Base-by-base conservation (phyloP, 2,329 filamentous ascomycete species). In the Neonectria ditissima region DNA sequence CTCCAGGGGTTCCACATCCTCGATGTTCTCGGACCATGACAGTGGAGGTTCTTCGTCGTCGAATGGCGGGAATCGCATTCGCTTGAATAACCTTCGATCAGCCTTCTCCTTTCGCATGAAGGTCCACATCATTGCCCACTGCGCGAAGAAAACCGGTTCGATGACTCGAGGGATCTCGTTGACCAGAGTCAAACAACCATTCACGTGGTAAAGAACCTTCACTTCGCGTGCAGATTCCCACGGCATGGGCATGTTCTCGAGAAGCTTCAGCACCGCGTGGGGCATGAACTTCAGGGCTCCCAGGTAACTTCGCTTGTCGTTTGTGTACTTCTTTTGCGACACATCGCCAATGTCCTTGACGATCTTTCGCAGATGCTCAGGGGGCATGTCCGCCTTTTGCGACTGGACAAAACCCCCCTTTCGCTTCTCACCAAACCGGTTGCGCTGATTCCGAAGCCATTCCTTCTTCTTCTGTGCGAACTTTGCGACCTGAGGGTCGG, bases 241-340 rank as follows among this genome's bases (percentile, higher is more conserved):
- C 0, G 96, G 96, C 96, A 99, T 99, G 4, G 96, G 96, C 96
- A 99, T 99, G 75, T 99, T 99, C 83, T 99, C 96, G 60, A 99
- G 80, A 24, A 99, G 86, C 83, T 99, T 99, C 82, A 99, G 82
- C 11, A 99, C 96, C 6, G 96, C 96, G 77, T 99, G 96, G 1
- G 96, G 96, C 96, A 99, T 99, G 82, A 97, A 99, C 82, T 99
- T 99, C 67, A 99, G 82, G 34, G 97, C 96, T 67, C 97, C 97
- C 51, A 99, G 86, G 79, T 99, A 99, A 80, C 94, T 97, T 71
- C 96, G 89, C 86, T 99, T 99, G 83, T 99, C 96, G 76, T 92
- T 97, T 70, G 93, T 97, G 84, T 97, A 99, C 80, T 97, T 98
- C 84, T 97, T 98, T 80, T 99, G 97, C 57, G 95, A 98, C 54